Base-by-base conservation (phyloP, 192 early-diverging fungal genomes). In the Linnemannia schmuckeri region DNA sequence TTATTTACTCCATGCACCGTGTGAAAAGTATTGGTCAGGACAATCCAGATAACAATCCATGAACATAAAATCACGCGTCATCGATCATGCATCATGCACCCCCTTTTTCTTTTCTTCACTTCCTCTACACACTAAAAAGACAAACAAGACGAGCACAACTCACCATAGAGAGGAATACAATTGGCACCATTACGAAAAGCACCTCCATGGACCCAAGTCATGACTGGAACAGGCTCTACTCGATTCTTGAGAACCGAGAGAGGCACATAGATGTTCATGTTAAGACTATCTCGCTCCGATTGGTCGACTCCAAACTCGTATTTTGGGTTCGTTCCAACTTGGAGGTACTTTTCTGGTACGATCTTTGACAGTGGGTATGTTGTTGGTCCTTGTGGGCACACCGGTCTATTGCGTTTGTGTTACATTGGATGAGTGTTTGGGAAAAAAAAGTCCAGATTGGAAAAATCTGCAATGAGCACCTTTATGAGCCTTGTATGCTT, bases 121-220 rank as follows among this genome's bases (percentile, higher is more conserved):
- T n/a, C n/a, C 1, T 24, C 8, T 0, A 3, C 22, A n/a, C 12
- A 33, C 13, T 15, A 12, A 13, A 13, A 66, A 33, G 13, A 66
- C 61, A 33, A 24, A 57, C 6, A 33, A 66, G 52, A 17, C 17
- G 52, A 20, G 4, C 5, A 54, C 12, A 54, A 33, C 61, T 66
- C 76, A 85, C 78, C 57, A 18, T 85, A 85, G 33, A 85, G 20
- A 13, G 68, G 63, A 0, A 76, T 15, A 6, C 63, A 74, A 35
- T 85, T 85, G n/a, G 83, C 76, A 3, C 83, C 83, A 76, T 80
- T 70, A 4, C 74, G 71, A 35, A 55, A 42, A 20, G 69, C 78
- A 7, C 83, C 83, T 13, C 82, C 82, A 68, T 84, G 82, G 17
- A 84, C 30, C 72, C 74, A 84, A 27, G 74, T 40, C 74, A 84